phyloP scores from a whole-genome alignment of 257 asterid genomes.

The Solanum virginianum region DNA sequence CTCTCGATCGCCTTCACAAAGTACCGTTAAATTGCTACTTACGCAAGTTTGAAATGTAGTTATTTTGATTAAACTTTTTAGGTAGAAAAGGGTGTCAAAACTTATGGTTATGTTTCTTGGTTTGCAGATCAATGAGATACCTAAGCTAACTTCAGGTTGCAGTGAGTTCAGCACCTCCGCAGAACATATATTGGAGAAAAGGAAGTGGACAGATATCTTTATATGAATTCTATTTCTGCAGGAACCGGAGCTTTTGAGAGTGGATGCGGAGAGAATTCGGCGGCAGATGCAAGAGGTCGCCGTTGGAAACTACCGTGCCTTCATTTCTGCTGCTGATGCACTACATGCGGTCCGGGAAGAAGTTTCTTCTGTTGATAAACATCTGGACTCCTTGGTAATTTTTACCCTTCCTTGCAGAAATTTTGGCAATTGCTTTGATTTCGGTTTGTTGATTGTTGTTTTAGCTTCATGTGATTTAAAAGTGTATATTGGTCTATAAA shows the following conservation, averaged over 20 bases:
- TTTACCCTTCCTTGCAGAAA: background rate
- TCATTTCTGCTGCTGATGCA: constrained; percentile 89
- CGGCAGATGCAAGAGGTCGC: constrained; percentile 99
- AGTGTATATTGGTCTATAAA: background rate
- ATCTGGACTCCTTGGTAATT: constrained; percentile 76
- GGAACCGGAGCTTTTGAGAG: constrained; percentile 94
- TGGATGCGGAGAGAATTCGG: constrained; percentile 91
- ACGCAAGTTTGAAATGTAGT: background rate
- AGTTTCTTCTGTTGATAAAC: constrained; percentile 76
- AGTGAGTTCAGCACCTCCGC: constrained; percentile 85
- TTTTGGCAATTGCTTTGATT: background rate
- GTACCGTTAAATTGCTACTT: constrained; percentile 12
- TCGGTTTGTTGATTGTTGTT: background rate
- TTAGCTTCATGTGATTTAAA: background rate
- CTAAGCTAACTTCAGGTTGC: constrained; percentile 84
- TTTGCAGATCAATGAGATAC: constrained; percentile 86
- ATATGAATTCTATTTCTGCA: background rate
- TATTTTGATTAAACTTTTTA: background rate
- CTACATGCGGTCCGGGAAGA: constrained; percentile 71
- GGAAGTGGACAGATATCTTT: constrained; percentile 23
- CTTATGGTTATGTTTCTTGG: constrained; percentile 7
- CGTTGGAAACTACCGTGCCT: constrained; percentile 84
- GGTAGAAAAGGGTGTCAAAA: background rate
- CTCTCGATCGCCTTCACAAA: constrained; percentile 97
- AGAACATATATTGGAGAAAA: constrained; percentile 77